Evolutionary conservation across 1,139 yeast genomes (phyloP).

Genomic region (Nakaseomyces kungkrabaensis): DNA sequence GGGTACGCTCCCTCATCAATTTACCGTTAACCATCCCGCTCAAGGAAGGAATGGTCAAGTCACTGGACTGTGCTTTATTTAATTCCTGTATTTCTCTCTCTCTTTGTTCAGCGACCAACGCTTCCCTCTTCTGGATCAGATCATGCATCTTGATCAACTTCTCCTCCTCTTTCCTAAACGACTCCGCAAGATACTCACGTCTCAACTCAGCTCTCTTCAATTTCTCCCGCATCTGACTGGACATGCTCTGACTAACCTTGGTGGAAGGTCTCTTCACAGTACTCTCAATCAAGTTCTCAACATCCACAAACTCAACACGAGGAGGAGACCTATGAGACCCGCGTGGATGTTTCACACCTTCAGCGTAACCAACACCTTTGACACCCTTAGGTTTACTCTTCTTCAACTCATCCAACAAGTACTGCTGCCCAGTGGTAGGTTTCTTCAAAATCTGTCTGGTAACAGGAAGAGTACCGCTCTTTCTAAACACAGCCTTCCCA

Average conservation of each 20-base stretch:
- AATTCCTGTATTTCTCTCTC: slow-evolving; percentile 25
- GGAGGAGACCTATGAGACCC: slow-evolving; percentile 51
- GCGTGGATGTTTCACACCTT: slow-evolving; percentile 62
- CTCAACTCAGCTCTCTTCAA: slow-evolving; percentile 57
- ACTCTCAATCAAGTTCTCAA: slow-evolving; percentile 44
- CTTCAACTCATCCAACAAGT: slow-evolving; percentile 40
- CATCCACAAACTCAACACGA: slow-evolving; percentile 46
- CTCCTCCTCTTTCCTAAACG: slow-evolving; percentile 53
- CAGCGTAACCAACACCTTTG: slow-evolving; percentile 54
- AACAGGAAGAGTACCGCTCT: slow-evolving; percentile 75
- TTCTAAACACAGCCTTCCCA: slow-evolving; percentile 18
- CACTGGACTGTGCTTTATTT: slow-evolving; percentile 21
- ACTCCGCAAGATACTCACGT: slow-evolving; percentile 57
- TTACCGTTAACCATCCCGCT: slow-evolving; percentile 50
- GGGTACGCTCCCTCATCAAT: slow-evolving; percentile 60
- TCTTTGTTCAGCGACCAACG: slow-evolving; percentile 29
- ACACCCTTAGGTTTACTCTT: slow-evolving; percentile 35
- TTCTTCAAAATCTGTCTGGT: slow-evolving; percentile 62
- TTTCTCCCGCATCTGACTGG: slow-evolving; percentile 39
- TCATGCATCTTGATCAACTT: slow-evolving; percentile 38
- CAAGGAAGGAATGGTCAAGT: slow-evolving; percentile 70
- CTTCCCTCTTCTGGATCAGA: slow-evolving; percentile 27
- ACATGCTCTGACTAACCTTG: slow-evolving; percentile 14
- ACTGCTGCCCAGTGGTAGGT: slow-evolving; percentile 42
- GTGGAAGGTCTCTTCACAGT: slow-evolving; percentile 37